These are phyloP conservation scores for Xylariaceae sp. DNA, from an alignment of 2,329 filamentous ascomycete genomes.

Conservation along the genomic window DNA sequence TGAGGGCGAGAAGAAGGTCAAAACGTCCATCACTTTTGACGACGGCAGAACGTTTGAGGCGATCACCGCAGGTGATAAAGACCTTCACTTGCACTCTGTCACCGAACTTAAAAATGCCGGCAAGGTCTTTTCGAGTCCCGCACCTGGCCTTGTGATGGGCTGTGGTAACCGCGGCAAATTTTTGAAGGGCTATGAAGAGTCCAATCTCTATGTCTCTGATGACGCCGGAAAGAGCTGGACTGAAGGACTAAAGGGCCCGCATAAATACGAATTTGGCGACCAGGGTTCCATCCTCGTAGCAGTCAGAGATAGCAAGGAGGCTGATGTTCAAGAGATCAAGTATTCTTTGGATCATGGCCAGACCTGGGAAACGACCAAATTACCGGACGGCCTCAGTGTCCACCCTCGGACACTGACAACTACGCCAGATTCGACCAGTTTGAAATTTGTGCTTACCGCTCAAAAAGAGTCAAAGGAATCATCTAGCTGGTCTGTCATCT, in stretches of 20 bases:
- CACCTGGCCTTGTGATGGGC: slow-evolving; percentile 89
- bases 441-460: slow-evolving; percentile 81
- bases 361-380: slow-evolving; percentile 66
- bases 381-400: slow-evolving; percentile 63
- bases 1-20: slow-evolving; percentile 58
- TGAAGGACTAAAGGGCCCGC: slow-evolving; percentile 67
- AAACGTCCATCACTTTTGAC: slow-evolving; percentile 86
- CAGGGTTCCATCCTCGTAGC: slow-evolving; percentile 85
- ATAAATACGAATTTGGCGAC: slow-evolving; percentile 96
- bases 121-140: slow-evolving; percentile 85
- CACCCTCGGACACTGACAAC: slow-evolving; percentile 73
- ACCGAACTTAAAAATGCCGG: slow-evolving; percentile 79
- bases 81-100: slow-evolving; percentile 85
- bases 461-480: slow-evolving; percentile 46
- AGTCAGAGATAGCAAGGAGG: slow-evolving; percentile 63
- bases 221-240: slow-evolving; percentile 85
- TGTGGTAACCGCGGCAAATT: slow-evolving; percentile 81
- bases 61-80: slow-evolving; percentile 60
- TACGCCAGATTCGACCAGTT: slow-evolving; percentile 83
- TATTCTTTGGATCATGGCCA: slow-evolving; percentile 91
- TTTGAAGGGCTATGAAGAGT: slow-evolving; percentile 64
- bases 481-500: slow-evolving; percentile 57
- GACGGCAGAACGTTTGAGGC: slow-evolving; percentile 81
- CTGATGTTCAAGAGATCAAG: slow-evolving; percentile 51
- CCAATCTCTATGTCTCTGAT: slow-evolving; percentile 82